These are phyloP conservation scores for Emericellopsis terricola DNA, from an alignment of 495 filamentous ascomycete species.

Conservation along the genomic window DNA sequence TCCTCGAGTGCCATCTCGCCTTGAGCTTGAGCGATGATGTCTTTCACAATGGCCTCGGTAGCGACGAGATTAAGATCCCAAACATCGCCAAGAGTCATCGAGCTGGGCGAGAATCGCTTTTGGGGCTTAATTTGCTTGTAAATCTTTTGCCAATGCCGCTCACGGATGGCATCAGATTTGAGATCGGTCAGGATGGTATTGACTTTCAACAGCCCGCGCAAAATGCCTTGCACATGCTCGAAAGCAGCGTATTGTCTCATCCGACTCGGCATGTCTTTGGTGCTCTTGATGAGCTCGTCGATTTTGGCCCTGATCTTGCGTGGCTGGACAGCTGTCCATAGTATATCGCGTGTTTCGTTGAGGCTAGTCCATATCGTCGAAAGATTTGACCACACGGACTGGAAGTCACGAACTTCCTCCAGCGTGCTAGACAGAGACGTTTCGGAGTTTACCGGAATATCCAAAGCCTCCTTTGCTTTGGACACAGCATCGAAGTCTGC, in stretches of 20 bases:
- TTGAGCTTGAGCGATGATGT: slow-evolving; percentile 89
- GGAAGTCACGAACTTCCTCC: slow-evolving; percentile 97
- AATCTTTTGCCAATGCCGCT: slow-evolving; percentile 93
- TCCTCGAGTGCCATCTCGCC: slow-evolving; percentile 98
- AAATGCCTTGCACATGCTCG: slow-evolving; percentile 83
- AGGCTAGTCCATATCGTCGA: slow-evolving; percentile 94
- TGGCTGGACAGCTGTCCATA: slow-evolving; percentile 87
- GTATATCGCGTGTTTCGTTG: slow-evolving; percentile 75
- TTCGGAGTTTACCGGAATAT: slow-evolving; percentile 62
- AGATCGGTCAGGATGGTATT: slow-evolving; percentile 76
- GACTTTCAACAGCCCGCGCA: slow-evolving; percentile 77
- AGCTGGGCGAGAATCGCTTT: slow-evolving; percentile 78
- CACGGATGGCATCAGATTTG: slow-evolving; percentile 91
- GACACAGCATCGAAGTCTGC: slow-evolving; percentile 85
- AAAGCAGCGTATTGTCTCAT: slow-evolving; percentile 99
- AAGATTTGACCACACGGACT: slow-evolving; percentile 88
- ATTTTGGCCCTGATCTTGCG: slow-evolving; percentile 77
- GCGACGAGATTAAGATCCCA: slow-evolving; percentile 88
- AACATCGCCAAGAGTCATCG: slow-evolving; percentile 87
- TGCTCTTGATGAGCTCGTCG: slow-evolving; percentile 88
- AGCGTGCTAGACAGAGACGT: slow-evolving; percentile 62
- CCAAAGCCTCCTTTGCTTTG: slow-evolving; percentile 89
- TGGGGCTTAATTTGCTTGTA: slow-evolving; percentile 86
- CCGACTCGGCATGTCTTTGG: slow-evolving; percentile 95
- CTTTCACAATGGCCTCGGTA: slow-evolving; percentile 70